Evolutionary conservation across 345 rosid genomes (phyloP), one percentile per base, ranked within the genome.

Genomic region (Eucalyptus grandis): DNA sequence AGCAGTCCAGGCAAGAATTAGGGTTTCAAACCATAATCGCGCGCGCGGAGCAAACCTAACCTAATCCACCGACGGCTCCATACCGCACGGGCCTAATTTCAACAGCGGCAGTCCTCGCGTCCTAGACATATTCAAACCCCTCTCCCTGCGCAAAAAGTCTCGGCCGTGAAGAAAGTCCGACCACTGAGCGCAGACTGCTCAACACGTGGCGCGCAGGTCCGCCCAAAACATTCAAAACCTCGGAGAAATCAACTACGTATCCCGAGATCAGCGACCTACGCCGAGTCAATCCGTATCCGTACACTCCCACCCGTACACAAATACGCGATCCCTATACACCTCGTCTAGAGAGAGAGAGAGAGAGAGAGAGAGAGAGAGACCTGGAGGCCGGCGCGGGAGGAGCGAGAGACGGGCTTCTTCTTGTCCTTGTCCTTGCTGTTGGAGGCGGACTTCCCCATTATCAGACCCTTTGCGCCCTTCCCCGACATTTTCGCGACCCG

Each of bases 371-470:
- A 7, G 49, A 89, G 19, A 40, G 47, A 86, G 7, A 96, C 98
- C 96, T 96, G 97, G 16, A 96, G 95, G 89, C 98, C 98, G 87
- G 98, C 97, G 40, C 98, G 98, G 89, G 98, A 94, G 62, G 98
- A 96, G 91, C 98, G 96, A 49, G 98, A 95, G 87, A 90, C 87
- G 22, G 98, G 96, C 56, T 91, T 94, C 95, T 96, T 96, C 96
- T 96, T 95, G 90, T 95, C 96, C 92, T 94, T 96, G 88, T 95
- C 97, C 91, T 95, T 95, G 62, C 92, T 93, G 40, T 88, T 92
- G 86, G 90, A 51, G 21, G 94, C 93, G 40, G 97, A 92, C 93
- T 95, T 95, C 82, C 97, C 98, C 86, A 94, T 94, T 51, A 94
- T 93, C 92, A 96, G 91, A 11, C 98, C 98, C 44, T 96, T 96